Evolutionary conservation across 495 filamentous ascomycete species (phyloP), one percentile per base, ranked within the genome.

Genomic region (Penicillium macrosclerotiorum): DNA sequence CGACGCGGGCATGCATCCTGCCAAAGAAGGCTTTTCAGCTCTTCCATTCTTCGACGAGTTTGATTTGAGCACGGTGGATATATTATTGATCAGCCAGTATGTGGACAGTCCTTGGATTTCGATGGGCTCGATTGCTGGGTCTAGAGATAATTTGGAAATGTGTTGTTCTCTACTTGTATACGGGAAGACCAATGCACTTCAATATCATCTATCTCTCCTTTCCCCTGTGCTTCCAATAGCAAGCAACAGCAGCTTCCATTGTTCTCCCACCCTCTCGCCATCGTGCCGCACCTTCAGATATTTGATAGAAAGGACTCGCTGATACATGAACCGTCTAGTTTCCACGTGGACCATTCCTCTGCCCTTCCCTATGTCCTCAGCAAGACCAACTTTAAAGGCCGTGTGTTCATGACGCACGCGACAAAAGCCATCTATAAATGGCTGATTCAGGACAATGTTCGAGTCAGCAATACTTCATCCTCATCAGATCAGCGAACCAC

Each of bases 351-450:
- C 65, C 93, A 98, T 72, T 95, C 93, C 4, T 91, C 92, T 16
- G 93, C 92, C 13, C 77, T 98, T 19, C 93, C 93, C 25, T 98
- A 96, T 66, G 93, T 98, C 44, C 80, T 98, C 61, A 85, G 92
- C 47, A 97, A 98, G 69, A 96, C 93, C 35, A 95, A 94, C 60
- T 98, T 98, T 77, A 84, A 86, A 51, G 93, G 93, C 42, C 82
- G 91, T 20, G 90, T 96, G 45, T 96, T 96, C 72, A 98, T 96
- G 92, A 98, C 93, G 19, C 93, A 97, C 71, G 88, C 93, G 4
- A 98, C 93, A 18, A 96, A 96, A 68, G 93, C 93, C 48, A 98
- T 98, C 67, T 98, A 98, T 77, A 97, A 96, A 74, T 96, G 92
- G 90, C 77, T 98, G 25, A 95, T 97, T 40, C 90, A 95, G 64